A percentile compares a stretch with the other conserved stretches of the same genome.
Conservation (phyloP, 306 rosid genomes). For the Castanea mollissima region DNA sequence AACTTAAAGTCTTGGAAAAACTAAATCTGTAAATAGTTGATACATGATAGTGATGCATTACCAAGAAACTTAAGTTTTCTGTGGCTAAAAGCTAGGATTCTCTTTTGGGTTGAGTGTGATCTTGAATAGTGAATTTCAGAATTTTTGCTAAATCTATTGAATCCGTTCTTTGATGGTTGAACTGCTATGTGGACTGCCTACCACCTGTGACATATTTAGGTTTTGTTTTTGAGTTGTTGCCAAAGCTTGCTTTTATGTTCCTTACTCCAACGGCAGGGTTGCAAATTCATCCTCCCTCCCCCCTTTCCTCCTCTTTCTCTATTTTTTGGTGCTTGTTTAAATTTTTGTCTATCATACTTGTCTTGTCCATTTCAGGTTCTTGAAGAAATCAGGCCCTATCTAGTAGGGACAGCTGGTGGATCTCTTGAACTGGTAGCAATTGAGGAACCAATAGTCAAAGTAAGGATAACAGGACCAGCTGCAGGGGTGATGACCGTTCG, state of each 20-base stretch:
- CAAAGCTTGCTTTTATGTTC: not conserved
- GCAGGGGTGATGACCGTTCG: constrained; percentile 92
- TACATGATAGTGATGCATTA: not conserved
- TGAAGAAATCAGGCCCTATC: constrained; percentile 93
- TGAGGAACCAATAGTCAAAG: constrained; percentile 82
- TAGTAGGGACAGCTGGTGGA: constrained; percentile 86
- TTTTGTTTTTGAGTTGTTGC: not conserved
- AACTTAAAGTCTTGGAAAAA: not conserved
- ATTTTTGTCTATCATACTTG: not conserved
- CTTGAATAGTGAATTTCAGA: not conserved
- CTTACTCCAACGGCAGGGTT: not conserved
- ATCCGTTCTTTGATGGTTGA: not conserved
- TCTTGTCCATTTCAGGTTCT: constrained; percentile 53
- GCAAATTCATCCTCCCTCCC: not conserved
- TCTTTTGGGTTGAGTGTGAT: not conserved
- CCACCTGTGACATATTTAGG: not conserved
- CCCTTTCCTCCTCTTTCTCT: too few species aligned
- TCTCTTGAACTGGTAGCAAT: constrained; percentile 79
- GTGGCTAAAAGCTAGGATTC: not conserved
- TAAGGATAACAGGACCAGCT: constrained; percentile 63
- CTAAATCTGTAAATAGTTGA: not conserved
- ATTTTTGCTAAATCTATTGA: not conserved
- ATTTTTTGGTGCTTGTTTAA: not conserved
- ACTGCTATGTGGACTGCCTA: not conserved
- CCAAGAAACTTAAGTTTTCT: not conserved